phyloP scores from a whole-genome alignment of 2,329 filamentous ascomycete genomes.

The Botryotinia convoluta region DNA sequence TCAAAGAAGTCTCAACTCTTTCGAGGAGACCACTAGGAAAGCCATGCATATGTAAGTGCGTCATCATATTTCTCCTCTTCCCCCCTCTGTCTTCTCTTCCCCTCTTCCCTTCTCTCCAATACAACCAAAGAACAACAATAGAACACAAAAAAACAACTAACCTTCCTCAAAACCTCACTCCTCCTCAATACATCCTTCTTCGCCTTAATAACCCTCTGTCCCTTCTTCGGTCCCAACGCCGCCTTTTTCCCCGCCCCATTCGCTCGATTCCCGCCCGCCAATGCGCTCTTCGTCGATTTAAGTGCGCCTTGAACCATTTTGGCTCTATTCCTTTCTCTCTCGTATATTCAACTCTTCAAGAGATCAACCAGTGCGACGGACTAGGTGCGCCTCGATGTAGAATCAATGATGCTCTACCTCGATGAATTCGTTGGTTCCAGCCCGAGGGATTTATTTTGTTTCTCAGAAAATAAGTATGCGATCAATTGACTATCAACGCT shows the following conservation, averaged over 20 bases:
- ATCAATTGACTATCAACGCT: not conserved
- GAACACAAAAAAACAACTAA: constrained; percentile 32
- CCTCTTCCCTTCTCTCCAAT: not conserved
- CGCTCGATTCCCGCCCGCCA: constrained; percentile 7
- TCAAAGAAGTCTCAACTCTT: constrained; percentile 11
- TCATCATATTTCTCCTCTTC: not conserved
- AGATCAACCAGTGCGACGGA: not conserved
- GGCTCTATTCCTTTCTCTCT: not conserved
- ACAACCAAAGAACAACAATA: not conserved
- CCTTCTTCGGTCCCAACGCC: constrained; percentile 52
- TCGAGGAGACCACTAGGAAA: constrained; percentile 13
- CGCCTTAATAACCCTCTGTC: constrained; percentile 61
- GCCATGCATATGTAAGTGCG: constrained; percentile 17
- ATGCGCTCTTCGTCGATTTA: constrained; percentile 32
- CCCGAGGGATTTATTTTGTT: not conserved
- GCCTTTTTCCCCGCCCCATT: constrained; percentile 33
- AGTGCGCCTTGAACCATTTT: constrained; percentile 39
- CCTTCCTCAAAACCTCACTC: constrained; percentile 62
- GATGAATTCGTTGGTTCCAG: not conserved
- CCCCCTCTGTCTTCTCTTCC: not conserved
- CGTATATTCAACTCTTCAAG: not conserved
- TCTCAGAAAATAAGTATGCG: not conserved
- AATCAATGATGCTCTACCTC: not conserved
- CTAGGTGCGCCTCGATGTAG: too few relatives aligned
- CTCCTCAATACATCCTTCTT: constrained; percentile 61